phyloP scores from a whole-genome alignment of 179 eudicot species.

The Heliamphora pulchella region DNA sequence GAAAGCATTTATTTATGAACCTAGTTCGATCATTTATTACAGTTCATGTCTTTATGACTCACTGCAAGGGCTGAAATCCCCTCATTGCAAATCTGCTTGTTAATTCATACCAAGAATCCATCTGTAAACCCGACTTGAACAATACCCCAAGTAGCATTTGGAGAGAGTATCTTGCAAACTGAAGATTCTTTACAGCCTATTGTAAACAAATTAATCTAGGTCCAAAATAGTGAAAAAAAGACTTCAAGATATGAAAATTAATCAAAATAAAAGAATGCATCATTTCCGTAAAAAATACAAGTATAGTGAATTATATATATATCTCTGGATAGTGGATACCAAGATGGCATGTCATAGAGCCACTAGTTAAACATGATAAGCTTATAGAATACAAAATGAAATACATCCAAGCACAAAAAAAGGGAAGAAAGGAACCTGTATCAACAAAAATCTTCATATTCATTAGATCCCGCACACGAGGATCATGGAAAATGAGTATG shows the following conservation, averaged over 20 bases:
- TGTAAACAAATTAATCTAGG: not conserved
- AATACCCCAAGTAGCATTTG: not conserved
- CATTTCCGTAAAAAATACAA: not conserved
- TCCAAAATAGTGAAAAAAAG: not conserved
- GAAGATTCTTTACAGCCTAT: not conserved
- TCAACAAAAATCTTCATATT: slow-evolving; percentile 98
- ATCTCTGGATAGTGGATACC: not conserved
- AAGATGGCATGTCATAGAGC: not conserved
- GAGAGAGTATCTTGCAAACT: not conserved
- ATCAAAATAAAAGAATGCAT: slow-evolving; percentile 1
- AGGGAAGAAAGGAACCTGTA: slow-evolving; percentile 64
- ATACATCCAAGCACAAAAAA: slow-evolving; percentile 4
- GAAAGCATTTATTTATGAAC: not conserved
- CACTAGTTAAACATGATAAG: slow-evolving; percentile 3
- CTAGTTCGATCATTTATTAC: not conserved
- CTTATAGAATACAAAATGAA: not conserved
- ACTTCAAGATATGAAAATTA: not conserved
- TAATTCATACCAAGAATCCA: not conserved
- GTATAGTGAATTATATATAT: not conserved
- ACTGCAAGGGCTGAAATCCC: not conserved
- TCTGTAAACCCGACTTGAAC: not conserved
- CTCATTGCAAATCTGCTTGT: not conserved
- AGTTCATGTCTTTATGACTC: slow-evolving; percentile 7
- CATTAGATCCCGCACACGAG: slow-evolving; percentile 68
- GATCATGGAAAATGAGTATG: slow-evolving; percentile 86